Evolutionary conservation across 2,329 filamentous ascomycete genomes (phyloP).

Genomic region (Scedosporium aurantiacum): DNA sequence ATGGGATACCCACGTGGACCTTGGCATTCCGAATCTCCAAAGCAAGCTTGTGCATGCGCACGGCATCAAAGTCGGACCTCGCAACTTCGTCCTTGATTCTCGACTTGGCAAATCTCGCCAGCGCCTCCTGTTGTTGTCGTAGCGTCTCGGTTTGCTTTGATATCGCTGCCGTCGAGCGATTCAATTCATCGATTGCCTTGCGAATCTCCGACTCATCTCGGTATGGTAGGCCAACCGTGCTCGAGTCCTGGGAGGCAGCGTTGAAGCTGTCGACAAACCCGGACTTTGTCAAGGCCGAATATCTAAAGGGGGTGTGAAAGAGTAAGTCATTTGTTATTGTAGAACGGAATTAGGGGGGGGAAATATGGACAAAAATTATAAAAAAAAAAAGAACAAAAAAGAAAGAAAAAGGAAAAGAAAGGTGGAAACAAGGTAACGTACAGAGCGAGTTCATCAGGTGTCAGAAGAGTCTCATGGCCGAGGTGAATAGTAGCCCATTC

Average conservation of each 20-base stretch:
- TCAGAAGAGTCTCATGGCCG: slow-evolving; percentile 38
- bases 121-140: slow-evolving; percentile 49
- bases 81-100: slow-evolving; percentile 22
- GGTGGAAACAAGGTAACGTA: slow-evolving; percentile 20
- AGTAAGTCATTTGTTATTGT: not conserved
- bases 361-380: too few species aligned
- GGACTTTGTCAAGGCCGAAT: slow-evolving; percentile 34
- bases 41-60: slow-evolving; percentile 22
- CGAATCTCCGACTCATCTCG: slow-evolving; percentile 49
- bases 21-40: not conserved
- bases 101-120: slow-evolving; percentile 41
- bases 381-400: not conserved
- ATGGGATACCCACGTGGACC: slow-evolving; percentile 22
- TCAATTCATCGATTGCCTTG: slow-evolving; percentile 51
- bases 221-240: slow-evolving; percentile 32
- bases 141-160: slow-evolving; percentile 52
- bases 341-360: not conserved
- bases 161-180: slow-evolving; percentile 52
- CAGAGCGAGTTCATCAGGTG: slow-evolving; percentile 41
- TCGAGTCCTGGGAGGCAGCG: slow-evolving; percentile 28
- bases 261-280: slow-evolving; percentile 35
- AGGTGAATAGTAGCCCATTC: slow-evolving; percentile 41
- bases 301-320: slow-evolving; percentile 25
- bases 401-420: not conserved
- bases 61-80: slow-evolving; percentile 23